These are phyloP conservation scores for Cenococcum geophilum DNA, from an alignment of 495 filamentous ascomycete species.

Conservation along the genomic window DNA sequence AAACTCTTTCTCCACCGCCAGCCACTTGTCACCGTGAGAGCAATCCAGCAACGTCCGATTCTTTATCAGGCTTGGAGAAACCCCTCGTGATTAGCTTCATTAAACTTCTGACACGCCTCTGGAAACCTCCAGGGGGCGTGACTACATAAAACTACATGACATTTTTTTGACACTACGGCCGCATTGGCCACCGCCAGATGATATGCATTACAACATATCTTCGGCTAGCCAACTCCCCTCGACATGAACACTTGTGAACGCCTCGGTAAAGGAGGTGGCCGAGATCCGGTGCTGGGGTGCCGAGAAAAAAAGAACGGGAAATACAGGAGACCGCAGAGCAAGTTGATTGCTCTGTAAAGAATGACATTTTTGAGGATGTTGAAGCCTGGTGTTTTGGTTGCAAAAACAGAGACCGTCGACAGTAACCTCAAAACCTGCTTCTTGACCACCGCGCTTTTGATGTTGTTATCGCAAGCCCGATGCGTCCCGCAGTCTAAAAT, in stretches of 20 bases:
- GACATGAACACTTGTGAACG: not conserved
- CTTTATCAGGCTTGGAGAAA: not conserved
- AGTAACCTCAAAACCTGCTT: conserved; percentile 43
- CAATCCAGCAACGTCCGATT: not conserved
- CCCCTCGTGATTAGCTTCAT: not conserved
- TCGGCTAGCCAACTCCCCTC: not conserved
- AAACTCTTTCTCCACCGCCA: not conserved
- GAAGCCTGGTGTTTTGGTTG: conserved; percentile 76
- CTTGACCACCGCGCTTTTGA: conserved; percentile 39
- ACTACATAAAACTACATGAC: conserved; percentile 1
- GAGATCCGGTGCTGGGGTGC: conserved; percentile 16
- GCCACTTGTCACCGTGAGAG: not conserved
- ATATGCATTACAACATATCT: not conserved
- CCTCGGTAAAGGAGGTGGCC: not conserved
- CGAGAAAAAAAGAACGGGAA: conserved; percentile 36
- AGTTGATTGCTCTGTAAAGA: conserved; percentile 63
- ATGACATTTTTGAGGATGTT: conserved; percentile 68
- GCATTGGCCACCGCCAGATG: not conserved
- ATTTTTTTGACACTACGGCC: not conserved
- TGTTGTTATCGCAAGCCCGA: conserved; percentile 49
- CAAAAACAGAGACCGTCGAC: conserved; percentile 67
- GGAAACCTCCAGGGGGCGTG: not conserved
- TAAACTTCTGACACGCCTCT: not conserved
- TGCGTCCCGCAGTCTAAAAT: conserved; percentile 32
- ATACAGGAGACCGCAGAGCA: conserved; percentile 42